phyloP scores from a whole-genome alignment of 1,284 basidiomycete species.

The Phellopilus nigrolimitatus region DNA sequence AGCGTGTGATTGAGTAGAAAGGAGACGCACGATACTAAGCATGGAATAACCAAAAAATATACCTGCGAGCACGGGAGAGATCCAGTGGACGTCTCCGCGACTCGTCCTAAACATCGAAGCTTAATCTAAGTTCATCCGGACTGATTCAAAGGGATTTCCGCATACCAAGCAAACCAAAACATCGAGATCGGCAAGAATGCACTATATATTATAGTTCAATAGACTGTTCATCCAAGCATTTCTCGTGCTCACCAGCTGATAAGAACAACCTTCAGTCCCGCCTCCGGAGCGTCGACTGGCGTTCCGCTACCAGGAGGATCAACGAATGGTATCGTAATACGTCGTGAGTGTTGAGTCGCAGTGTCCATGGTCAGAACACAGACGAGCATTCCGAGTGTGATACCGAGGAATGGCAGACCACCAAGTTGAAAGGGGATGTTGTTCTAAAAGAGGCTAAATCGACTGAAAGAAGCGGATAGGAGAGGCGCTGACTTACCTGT shows the following conservation, averaged over 20 bases:
- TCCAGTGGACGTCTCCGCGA: conserved; percentile 26
- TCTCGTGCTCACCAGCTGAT: conserved; percentile 22
- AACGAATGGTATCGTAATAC: conserved; percentile 23
- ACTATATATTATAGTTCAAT: background rate
- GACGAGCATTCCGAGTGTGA: conserved; percentile 23
- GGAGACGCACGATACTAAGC: conserved; percentile 20
- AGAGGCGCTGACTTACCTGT: conserved; percentile 17
- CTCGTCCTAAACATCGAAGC: conserved; percentile 25
- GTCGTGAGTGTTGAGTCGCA: conserved; percentile 14
- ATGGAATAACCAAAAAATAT: conserved; percentile 27
- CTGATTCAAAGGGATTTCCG: background rate
- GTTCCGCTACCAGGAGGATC: conserved; percentile 19
- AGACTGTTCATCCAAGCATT: too few relatives aligned
- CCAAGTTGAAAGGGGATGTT: conserved; percentile 24
- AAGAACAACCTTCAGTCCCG: conserved; percentile 21
- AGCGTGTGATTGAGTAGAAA: background rate
- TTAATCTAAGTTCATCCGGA: background rate
- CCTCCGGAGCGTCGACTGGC: conserved; percentile 19
- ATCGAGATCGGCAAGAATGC: conserved; percentile 25
- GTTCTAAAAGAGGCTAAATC: conserved; percentile 21
- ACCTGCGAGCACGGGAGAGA: conserved; percentile 27
- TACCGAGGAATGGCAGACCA: conserved; percentile 24
- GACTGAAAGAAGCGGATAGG: background rate
- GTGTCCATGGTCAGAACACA: conserved; percentile 14
- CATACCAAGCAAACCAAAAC: conserved; percentile 31